Evolutionary conservation across 1,139 yeast species (phyloP), one percentile per base, ranked within the genome.

Genomic region (Pichia sp.): DNA sequence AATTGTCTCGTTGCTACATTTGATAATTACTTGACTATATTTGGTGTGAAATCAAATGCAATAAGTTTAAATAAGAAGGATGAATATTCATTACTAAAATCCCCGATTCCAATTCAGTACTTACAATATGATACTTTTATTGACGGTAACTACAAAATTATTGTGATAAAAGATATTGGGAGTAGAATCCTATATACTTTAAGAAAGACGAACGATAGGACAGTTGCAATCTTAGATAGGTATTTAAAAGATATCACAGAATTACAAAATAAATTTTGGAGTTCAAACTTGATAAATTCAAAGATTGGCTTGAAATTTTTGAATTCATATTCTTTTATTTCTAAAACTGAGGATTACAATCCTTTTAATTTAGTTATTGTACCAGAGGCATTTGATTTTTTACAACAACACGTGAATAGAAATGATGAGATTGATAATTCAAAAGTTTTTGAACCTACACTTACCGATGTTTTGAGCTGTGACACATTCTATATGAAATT

Each of bases 391-490:
- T 47, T 47, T 44, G 47, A 74, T 16, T 62, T 73, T 29, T 77
- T 79, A 2, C 65, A 73, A 18, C 60, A 64, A 3, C 27, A 25
- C 8, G 19, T 41, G 8, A 4, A 22, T 22, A 50, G 68, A 16
- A 41, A 41, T 27, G 25, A 25, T 18, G 5, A 25, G n/a, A n/a
- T 27, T 41, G 44, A 41, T 27, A 14, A 27, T 22, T 10, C 19
- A 1, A 30, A 31, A n/a, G 48, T 39, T 8, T 53, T 42, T 42
- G 51, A 45, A 29, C 45, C 53, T n/a, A 45, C 44, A 29, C 31
- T 48, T 27, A 25, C 67, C 1, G 77, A 77, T 2, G 70, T 81
- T 5, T 74, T 75, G 42, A 75, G 82, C 56, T 72, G 81, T 18
- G 78, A 77, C 46, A 36, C 70, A 73, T 56, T 72, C 74, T 50